Evolutionary conservation across 176 grass and related monocot genomes (phyloP), one percentile per base, ranked within the genome.

Genomic region (Rhynchospora breviuscula): DNA sequence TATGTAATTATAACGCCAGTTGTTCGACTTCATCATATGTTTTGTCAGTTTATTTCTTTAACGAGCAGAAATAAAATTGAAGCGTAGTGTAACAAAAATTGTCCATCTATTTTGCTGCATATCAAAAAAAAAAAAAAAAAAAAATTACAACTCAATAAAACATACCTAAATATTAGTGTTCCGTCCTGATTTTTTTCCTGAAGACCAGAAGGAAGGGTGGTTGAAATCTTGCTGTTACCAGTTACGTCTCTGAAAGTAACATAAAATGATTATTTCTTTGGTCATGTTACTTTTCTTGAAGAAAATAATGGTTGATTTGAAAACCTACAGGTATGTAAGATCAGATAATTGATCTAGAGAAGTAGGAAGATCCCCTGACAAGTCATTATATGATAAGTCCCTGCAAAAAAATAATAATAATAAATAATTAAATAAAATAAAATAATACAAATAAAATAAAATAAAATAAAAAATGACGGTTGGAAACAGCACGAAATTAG

Each of bases 371-470:
- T 54, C 31, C 10, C 87, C 92, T 45, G 87, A 78, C 57, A 94
- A 84, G 40, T 58, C 56, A 59, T 94, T 94, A 19, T 81, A 44
- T 21, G 92, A 91, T 33, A 94, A 88, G 58, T 94, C 87, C 87
- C 89, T 94, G 79, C 26, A 87, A 87, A 40, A 31, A 21, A n/a
- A n/a, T n/a, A n/a, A n/a, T n/a, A n/a, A n/a, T n/a, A n/a, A n/a
- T n/a, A n/a, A n/a, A n/a, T n/a, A n/a, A n/a, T n/a, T n/a, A n/a
- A n/a, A n/a, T n/a, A n/a, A n/a, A n/a, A n/a, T n/a, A n/a, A n/a
- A n/a, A n/a, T n/a, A n/a, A n/a, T n/a, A n/a, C n/a, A n/a, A n/a
- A n/a, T n/a, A n/a, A n/a, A n/a, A n/a, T n/a, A n/a, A n/a, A n/a
- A n/a, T n/a, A n/a, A n/a, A n/a, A n/a, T n/a, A n/a, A n/a, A n/a